These are phyloP conservation scores for Kewa caespitosa DNA, from an alignment of 179 eudicot species.

Conservation along the genomic window DNA sequence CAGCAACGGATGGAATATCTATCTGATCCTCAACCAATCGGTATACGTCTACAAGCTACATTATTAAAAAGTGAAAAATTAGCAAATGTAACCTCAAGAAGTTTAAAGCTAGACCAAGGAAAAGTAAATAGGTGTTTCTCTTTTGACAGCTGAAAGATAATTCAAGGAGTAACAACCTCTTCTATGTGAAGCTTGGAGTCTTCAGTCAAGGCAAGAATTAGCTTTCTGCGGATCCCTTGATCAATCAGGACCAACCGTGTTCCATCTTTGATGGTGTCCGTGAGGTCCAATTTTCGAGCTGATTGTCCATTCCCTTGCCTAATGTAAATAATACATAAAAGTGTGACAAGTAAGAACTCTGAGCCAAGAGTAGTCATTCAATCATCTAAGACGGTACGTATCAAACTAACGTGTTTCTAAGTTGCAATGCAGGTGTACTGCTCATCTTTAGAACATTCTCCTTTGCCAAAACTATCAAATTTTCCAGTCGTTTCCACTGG, in stretches of 20 bases:
- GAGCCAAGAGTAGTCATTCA: neutral
- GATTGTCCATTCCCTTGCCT: slow-evolving; percentile 52
- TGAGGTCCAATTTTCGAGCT: slow-evolving; percentile 73
- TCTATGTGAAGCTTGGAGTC: slow-evolving; percentile 95
- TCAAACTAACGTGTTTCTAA: slow-evolving; percentile 47
- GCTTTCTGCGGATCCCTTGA: slow-evolving; percentile 84
- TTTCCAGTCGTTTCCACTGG: slow-evolving; percentile 97
- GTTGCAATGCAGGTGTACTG: slow-evolving; percentile 83
- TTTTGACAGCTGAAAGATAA: neutral
- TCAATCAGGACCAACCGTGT: slow-evolving; percentile 78
- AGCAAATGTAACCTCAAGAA: neutral
- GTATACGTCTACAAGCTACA: slow-evolving; percentile 86
- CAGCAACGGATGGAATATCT: slow-evolving; percentile 74
- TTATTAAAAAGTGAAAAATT: slow-evolving; percentile 16
- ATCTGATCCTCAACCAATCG: slow-evolving; percentile 88
- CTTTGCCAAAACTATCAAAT: slow-evolving; percentile 85
- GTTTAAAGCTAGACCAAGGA: neutral
- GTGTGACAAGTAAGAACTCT: slow-evolving; percentile 5
- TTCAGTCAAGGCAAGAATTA: slow-evolving; percentile 94
- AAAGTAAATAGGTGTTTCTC: too few relatives aligned
- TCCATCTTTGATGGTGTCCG: slow-evolving; percentile 95
- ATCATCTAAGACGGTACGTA: neutral
- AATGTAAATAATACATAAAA: neutral
- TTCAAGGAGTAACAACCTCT: slow-evolving; percentile 52
- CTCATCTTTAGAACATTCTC: slow-evolving; percentile 92